Conservation (phyloP, 495 filamentous ascomycete genomes). For the Tuber microsphaerosporum region DNA sequence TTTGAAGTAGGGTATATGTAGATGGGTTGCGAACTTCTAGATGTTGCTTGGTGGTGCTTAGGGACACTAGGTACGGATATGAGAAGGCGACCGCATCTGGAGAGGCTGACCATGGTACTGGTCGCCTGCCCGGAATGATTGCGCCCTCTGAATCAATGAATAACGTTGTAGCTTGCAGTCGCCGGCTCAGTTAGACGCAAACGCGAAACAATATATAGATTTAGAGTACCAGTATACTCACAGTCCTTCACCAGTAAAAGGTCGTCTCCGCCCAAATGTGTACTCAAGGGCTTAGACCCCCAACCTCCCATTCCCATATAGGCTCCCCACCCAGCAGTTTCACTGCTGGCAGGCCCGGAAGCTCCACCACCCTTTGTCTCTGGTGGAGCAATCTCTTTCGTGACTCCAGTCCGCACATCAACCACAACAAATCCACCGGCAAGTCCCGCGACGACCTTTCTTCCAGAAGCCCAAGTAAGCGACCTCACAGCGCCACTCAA, state of each 20-base stretch:
- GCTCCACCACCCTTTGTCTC: conserved; percentile 64
- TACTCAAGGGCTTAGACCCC: conserved; percentile 81
- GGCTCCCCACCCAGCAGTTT: conserved; percentile 55
- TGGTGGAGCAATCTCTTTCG: conserved; percentile 71
- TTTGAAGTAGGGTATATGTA: conserved; percentile 78
- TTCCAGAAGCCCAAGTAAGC: conserved; percentile 81
- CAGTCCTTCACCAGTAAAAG: conserved; percentile 90
- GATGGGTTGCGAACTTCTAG: conserved; percentile 90
- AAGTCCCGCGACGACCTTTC: conserved; percentile 76
- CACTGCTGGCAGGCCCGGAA: conserved; percentile 59
- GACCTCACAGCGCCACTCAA: conserved; percentile 73
- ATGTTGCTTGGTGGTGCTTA: conserved; percentile 77
- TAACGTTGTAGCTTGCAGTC: conserved; percentile 57
- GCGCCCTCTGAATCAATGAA: conserved; percentile 82
- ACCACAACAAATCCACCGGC: conserved; percentile 82
- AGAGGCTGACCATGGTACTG: conserved; percentile 82
- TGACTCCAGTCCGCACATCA: conserved; percentile 63
- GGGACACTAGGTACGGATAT: conserved; percentile 85
- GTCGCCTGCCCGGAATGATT: conserved; percentile 64
- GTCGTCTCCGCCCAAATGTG: conserved; percentile 71
- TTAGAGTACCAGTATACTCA: conserved; percentile 18
- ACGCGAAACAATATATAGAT: background rate
- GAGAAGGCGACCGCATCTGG: conserved; percentile 89
- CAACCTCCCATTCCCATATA: conserved; percentile 90
- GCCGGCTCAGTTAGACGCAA: background rate